A percentile compares a stretch with the other conserved stretches of the same genome.
Evolutionary conservation across 352 stramenopile genomes (phyloP).

Genomic region (Pythium aristosporum): DNA sequence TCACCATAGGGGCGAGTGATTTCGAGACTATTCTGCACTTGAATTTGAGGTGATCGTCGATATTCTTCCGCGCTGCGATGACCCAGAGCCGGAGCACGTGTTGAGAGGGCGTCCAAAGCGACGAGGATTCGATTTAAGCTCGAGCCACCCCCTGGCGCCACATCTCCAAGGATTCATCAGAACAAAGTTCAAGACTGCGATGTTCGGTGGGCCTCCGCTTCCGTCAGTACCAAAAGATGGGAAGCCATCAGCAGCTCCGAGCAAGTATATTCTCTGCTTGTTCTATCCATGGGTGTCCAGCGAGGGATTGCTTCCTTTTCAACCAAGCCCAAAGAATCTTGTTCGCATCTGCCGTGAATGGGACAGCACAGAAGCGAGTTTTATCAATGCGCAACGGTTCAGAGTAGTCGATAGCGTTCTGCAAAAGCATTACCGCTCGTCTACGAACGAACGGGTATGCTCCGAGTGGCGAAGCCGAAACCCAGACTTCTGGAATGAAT

Average conservation of each 20-base stretch:
- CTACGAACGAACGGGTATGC: constrained; percentile 9
- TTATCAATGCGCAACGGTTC: constrained; percentile 10
- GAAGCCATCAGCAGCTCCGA: neutral
- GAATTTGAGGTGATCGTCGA: constrained; percentile 1
- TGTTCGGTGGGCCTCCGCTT: constrained; percentile 18
- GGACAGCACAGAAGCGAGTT: neutral
- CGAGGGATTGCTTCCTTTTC: neutral
- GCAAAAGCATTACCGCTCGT: constrained; percentile 10
- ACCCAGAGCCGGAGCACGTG: neutral
- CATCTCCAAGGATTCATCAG: constrained; percentile 22
- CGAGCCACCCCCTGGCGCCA: constrained; percentile 2
- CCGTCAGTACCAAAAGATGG: constrained; percentile 10
- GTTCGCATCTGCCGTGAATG: no score
- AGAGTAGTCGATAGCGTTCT: constrained; percentile 11
- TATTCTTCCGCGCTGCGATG: neutral
- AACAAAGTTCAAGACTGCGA: constrained; percentile 23
- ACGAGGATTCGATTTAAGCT: neutral
- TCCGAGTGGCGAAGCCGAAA: constrained; percentile 23
- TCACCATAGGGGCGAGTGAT: neutral
- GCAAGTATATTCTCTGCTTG: neutral
- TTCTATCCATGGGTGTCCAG: neutral
- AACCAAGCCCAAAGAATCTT: neutral
- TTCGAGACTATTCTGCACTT: neutral
- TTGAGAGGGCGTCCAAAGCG: neutral
- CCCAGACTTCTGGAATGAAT: constrained; percentile 15